Conservation (phyloP, 164 flowering plant genomes). For the Vitis rupestris region DNA sequence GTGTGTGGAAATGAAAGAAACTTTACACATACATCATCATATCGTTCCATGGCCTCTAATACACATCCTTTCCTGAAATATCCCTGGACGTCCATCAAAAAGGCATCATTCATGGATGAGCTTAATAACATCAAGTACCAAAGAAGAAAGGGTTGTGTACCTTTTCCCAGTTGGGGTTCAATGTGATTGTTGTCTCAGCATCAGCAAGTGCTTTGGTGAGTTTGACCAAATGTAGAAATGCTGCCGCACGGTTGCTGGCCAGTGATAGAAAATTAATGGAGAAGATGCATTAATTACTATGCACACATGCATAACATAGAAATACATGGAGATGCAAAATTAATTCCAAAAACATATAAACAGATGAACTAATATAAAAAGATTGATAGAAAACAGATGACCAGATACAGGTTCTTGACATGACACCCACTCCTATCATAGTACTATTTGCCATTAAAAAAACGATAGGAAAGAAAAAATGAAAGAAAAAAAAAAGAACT, state of each 20-base stretch:
- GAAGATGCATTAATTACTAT: neutral
- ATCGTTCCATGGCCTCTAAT: slow-evolving; percentile 87
- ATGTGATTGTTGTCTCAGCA: slow-evolving; percentile 80
- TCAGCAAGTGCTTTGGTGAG: slow-evolving; percentile 93
- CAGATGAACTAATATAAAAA: neutral
- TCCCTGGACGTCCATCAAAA: slow-evolving; percentile 54
- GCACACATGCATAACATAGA: neutral
- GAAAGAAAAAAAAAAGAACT: no score
- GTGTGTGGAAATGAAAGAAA: neutral
- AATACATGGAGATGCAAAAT: neutral
- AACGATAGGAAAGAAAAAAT: no score
- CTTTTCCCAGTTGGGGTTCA: slow-evolving; percentile 97
- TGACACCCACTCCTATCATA: neutral
- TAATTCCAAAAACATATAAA: neutral
- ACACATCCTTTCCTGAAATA: slow-evolving; percentile 94
- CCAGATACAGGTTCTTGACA: no score
- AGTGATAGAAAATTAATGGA: slow-evolving; percentile 6
- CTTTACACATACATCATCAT: slow-evolving; percentile 64
- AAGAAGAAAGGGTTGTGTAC: slow-evolving; percentile 23
- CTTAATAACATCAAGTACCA: slow-evolving; percentile 9
- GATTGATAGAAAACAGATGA: no score
- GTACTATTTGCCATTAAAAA: neutral
- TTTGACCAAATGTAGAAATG: slow-evolving; percentile 82
- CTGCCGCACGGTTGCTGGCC: slow-evolving; percentile 94
- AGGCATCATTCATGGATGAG: neutral